These are phyloP conservation scores for Cutaneotrichosporon sp. DNA, from an alignment of 1,284 basidiomycete species.

Conservation along the genomic window DNA sequence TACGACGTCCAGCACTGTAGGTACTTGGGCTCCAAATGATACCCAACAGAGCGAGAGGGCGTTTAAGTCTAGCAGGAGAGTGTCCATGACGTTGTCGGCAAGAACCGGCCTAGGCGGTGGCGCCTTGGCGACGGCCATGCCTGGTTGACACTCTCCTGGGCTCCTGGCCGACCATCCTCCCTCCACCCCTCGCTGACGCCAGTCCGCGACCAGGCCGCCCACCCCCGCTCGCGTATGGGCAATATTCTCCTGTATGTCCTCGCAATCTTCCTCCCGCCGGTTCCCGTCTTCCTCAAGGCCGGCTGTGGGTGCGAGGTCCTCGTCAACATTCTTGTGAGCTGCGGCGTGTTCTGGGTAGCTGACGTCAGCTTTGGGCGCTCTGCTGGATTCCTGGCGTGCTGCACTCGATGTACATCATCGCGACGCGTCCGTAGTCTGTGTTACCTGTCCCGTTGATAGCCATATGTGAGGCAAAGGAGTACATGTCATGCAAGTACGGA, in stretches of 20 bases:
- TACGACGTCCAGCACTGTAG: neutral
- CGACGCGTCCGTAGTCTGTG: neutral
- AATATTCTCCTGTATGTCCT: slow-evolving; percentile 11
- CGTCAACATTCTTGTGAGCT: slow-evolving; percentile 14
- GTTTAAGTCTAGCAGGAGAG: too few species aligned
- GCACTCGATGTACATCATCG: slow-evolving; percentile 11
- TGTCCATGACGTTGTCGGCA: too few species aligned
- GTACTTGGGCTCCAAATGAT: neutral
- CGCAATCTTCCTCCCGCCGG: slow-evolving; percentile 16
- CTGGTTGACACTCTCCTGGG: too few species aligned
- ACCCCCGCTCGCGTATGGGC: neutral
- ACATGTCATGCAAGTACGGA: too few species aligned
- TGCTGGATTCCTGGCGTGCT: slow-evolving; percentile 21
- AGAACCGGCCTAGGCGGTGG: too few species aligned
- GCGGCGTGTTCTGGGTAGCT: neutral
- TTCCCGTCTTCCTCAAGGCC: slow-evolving; percentile 15
- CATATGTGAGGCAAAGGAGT: too few species aligned
- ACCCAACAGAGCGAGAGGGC: too few species aligned
- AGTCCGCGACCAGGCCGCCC: neutral
- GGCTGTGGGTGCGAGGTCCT: slow-evolving; percentile 13
- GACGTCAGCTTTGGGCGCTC: slow-evolving; percentile 14
- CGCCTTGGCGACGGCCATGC: too few species aligned
- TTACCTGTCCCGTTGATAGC: neutral
- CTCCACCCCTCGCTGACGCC: too few species aligned
- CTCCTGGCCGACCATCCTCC: too few species aligned